Conservation (phyloP, 495 filamentous ascomycete genomes). For the Aspergillus hancockii region DNA sequence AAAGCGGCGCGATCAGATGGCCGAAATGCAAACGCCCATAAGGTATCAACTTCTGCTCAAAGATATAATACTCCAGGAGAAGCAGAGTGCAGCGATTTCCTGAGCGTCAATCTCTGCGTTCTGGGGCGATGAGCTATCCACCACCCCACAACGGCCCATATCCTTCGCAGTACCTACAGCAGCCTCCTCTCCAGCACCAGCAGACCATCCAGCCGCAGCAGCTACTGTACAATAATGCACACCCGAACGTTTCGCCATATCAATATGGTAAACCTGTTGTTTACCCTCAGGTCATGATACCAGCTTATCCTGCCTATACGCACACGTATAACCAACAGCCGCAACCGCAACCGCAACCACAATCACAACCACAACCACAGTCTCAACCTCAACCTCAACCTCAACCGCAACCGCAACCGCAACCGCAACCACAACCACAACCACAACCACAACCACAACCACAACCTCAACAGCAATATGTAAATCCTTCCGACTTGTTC, state of each 20-base stretch:
- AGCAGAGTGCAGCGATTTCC: conserved; percentile 20
- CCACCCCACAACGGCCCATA: conserved; percentile 48
- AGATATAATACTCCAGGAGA: conserved; percentile 13
- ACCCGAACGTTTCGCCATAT: conserved; percentile 33
- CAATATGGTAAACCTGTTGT: conserved; percentile 42
- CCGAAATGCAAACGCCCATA: conserved; percentile 3
- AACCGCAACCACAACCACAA: conserved; percentile 17
- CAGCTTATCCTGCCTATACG: conserved; percentile 33
- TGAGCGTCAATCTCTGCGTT: conserved; percentile 27
- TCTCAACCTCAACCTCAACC: conserved; percentile 23
- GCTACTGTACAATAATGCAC: conserved; percentile 44
- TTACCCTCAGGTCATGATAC: conserved; percentile 43
- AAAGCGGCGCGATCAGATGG: conserved; percentile 16
- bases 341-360: conserved; percentile 27
- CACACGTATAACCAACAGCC: conserved; percentile 28
- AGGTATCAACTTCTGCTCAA: neutral
- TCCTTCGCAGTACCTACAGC: conserved; percentile 43
- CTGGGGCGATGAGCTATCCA: conserved; percentile 53
- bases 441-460: too few species aligned
- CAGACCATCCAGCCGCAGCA: conserved; percentile 34
- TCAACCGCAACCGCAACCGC: conserved; percentile 25
- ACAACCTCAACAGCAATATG: conserved; percentile 44
- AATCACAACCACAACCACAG: conserved; percentile 23
- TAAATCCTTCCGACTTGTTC: conserved; percentile 45
- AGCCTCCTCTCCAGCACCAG: conserved; percentile 27